Evolutionary conservation across 1,284 basidiomycete species (phyloP).

Genomic region (Heterobasidion irregulare): DNA sequence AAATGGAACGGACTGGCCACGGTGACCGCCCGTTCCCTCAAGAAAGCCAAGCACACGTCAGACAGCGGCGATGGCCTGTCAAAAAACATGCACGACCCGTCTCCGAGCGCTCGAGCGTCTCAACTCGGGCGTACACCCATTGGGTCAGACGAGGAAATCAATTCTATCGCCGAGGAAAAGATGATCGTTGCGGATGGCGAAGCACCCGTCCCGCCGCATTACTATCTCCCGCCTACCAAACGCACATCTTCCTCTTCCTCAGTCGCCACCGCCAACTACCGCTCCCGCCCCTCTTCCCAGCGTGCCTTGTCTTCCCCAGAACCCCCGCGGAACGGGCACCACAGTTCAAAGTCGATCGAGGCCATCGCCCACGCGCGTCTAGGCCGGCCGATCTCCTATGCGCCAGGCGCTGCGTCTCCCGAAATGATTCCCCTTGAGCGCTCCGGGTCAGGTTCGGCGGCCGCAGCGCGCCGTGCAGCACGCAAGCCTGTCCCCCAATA

Average conservation of each 20-base stretch:
- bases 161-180: slow-evolving; percentile 16
- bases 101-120: not conserved
- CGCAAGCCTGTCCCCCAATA: slow-evolving; percentile 37
- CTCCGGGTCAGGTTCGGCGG: slow-evolving; percentile 5
- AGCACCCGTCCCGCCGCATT: not conserved
- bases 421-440: slow-evolving; percentile 17
- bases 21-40: not conserved
- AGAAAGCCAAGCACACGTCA: not conserved
- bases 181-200: slow-evolving; percentile 4
- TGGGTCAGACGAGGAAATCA: slow-evolving; percentile 17
- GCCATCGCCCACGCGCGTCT: slow-evolving; percentile 14
- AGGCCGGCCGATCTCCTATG: slow-evolving; percentile 7
- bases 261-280: not conserved
- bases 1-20: not conserved
- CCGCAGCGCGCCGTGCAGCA: slow-evolving; percentile 12
- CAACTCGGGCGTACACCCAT: slow-evolving; percentile 3
- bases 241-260: not conserved
- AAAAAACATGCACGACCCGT: not conserved
- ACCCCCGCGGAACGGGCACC: not conserved
- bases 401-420: slow-evolving; percentile 8
- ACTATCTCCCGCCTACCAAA: not conserved
- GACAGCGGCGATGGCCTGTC: slow-evolving; percentile 1
- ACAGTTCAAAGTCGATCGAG: slow-evolving; percentile 11
- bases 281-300: not conserved
- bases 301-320: not conserved